Evolutionary conservation across 257 asterid genomes (phyloP), one percentile per base, ranked within the genome.

Genomic region (Verbena officinalis): DNA sequence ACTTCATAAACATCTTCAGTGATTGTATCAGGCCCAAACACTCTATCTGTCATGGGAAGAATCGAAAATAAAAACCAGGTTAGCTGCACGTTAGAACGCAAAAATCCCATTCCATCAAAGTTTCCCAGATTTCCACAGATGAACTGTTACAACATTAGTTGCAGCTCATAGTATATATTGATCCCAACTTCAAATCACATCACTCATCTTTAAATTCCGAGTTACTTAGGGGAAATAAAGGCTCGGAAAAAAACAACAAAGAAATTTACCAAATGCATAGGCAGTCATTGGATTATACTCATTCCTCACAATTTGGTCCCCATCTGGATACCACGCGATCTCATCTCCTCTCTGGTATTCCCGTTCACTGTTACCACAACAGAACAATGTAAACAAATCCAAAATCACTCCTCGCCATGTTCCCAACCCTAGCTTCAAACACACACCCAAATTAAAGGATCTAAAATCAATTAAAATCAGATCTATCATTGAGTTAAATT

Each of bases 311-410:
- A 79, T 73, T 73, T 85, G 90, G 64, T 91, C 93, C 2, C 86
- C 86, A 55, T 88, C 99, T 1, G 99, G 83, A 67, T 82, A 85
- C 99, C 99, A 94, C 34, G 96, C 83, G 55, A 84, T 75, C 79
- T 90, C 96, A 64, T 94, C 99, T 39, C 99, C 99, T 74, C 86
- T 86, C 54, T 83, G 89, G 67, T 84, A 86, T 69, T 94, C 99
- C 59, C 98, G 82, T 46, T 90, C 96, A 81, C 99, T 94, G 89
- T 59, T 62, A 74, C 43, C 64, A 71, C 31, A 63, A 34, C 42
- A 48, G 40, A 68, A 75, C 24, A 63, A 20, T 52, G 67, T 72
- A 73, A 56, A 48, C 43, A 72, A 74, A 42, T 61, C 67, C 64
- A 46, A 33, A 75, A 67, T 67, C 49, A 62, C 22, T 56, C 30